These are phyloP conservation scores for Parsonsia alboflavescens DNA, from an alignment of 257 asterid species.

Conservation along the genomic window DNA sequence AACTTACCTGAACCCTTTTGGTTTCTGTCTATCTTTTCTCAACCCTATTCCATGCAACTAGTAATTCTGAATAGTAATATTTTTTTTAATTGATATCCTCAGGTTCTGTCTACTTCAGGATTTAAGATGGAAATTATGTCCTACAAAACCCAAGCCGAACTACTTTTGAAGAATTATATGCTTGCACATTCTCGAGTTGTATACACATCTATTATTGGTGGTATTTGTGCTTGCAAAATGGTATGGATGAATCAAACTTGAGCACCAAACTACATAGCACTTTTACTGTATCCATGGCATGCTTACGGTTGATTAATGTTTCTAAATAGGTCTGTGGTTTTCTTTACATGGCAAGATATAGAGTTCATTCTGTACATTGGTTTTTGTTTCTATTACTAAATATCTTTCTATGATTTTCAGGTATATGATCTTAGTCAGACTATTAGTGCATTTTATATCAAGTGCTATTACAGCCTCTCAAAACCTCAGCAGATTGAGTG, in stretches of 20 bases:
- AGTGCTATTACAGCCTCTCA: conserved; percentile 52
- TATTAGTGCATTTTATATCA: conserved; percentile 45
- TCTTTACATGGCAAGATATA: background rate
- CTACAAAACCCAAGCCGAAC: conserved; percentile 44
- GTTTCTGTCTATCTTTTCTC: background rate
- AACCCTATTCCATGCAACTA: background rate
- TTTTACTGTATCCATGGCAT: background rate
- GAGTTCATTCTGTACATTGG: background rate
- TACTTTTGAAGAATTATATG: conserved; percentile 41
- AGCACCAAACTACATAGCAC: background rate
- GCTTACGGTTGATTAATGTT: conserved; percentile 1
- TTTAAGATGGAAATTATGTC: conserved; percentile 37
- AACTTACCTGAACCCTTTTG: background rate
- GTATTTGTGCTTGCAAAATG: conserved; percentile 62
- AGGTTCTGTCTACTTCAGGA: conserved; percentile 21
- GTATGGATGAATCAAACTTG: conserved; percentile 26
- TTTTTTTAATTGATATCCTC: background rate
- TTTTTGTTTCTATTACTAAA: background rate
- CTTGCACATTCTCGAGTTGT: conserved; percentile 41
- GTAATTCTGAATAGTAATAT: background rate
- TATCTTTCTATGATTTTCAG: conserved; percentile 30
- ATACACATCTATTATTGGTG: conserved; percentile 49
- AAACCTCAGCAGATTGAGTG: conserved; percentile 61
- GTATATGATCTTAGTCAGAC: conserved; percentile 61
- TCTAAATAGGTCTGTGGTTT: background rate